A percentile compares a stretch with the other conserved stretches of the same genome.
Evolutionary conservation across 306 rosid species (phyloP).

Genomic region (Sphenostylis stenocarpa): DNA sequence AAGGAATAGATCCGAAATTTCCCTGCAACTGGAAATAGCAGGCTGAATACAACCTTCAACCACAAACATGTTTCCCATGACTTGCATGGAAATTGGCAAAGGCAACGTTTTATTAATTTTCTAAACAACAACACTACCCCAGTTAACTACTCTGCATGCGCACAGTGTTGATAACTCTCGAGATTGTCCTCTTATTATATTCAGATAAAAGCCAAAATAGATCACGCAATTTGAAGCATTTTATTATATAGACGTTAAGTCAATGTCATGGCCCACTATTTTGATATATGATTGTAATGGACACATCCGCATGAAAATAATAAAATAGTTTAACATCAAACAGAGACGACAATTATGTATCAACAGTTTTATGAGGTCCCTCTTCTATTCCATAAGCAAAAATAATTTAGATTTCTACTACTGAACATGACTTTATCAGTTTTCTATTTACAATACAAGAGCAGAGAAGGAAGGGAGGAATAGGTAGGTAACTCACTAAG

Average conservation of each 20-base stretch:
- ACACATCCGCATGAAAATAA: conserved; percentile 30
- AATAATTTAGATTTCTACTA: conserved; percentile 2
- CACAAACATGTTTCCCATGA: conserved; percentile 29
- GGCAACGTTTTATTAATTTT: conserved; percentile 20
- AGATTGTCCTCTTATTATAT: conserved; percentile 13
- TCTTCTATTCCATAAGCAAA: conserved; percentile 31
- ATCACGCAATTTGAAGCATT: conserved; percentile 35
- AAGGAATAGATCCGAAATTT: conserved; percentile 37
- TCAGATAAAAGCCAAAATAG: conserved; percentile 40
- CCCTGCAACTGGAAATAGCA: conserved; percentile 24
- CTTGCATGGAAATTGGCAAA: conserved; percentile 7
- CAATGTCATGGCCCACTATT: conserved; percentile 50
- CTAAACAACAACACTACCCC: conserved; percentile 14
- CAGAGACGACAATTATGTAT: conserved; percentile 18
- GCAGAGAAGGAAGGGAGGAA: not conserved
- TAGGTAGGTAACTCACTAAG: conserved; percentile 5
- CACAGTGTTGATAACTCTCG: conserved; percentile 1
- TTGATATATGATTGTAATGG: conserved; percentile 26
- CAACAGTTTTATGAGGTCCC: conserved; percentile 29
- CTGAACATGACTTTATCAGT: conserved; percentile 1
- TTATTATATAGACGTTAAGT: conserved; percentile 34
- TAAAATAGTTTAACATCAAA: conserved; percentile 29
- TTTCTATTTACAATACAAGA: conserved; percentile 27
- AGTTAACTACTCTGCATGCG: conserved; percentile 26
- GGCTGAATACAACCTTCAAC: conserved; percentile 12